Conservation (phyloP, 2,329 filamentous ascomycete genomes). For the Neofusicoccum laricinum region DNA sequence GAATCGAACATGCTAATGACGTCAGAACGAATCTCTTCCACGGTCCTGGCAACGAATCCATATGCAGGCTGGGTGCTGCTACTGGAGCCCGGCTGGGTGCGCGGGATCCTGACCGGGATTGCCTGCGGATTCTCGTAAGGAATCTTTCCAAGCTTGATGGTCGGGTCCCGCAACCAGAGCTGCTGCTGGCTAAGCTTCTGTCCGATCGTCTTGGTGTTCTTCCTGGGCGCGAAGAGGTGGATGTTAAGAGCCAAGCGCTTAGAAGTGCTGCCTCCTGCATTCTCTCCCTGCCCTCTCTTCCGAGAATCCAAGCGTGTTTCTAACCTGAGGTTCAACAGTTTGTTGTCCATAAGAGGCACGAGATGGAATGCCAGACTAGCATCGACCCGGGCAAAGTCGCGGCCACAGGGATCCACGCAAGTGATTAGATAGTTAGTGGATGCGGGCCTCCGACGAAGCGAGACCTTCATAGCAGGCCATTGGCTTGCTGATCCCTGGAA, state of each 20-base stretch:
- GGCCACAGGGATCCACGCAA: constrained; percentile 68
- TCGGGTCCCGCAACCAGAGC: constrained; percentile 64
- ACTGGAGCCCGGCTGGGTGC: not conserved
- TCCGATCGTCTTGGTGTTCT: constrained; percentile 64
- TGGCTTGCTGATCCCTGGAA: constrained; percentile 59
- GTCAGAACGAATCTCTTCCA: constrained; percentile 82
- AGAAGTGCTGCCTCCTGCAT: constrained; percentile 23
- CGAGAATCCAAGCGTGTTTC: constrained; percentile 69
- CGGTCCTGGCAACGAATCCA: constrained; percentile 55
- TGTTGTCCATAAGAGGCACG: constrained; percentile 67
- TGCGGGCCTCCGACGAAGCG: constrained; percentile 59
- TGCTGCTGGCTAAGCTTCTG: constrained; percentile 63
- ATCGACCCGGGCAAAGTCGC: constrained; percentile 76
- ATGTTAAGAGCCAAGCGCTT: constrained; percentile 36
- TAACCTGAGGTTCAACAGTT: constrained; percentile 63
- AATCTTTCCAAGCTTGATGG: constrained; percentile 61
- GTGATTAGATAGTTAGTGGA: constrained; percentile 61
- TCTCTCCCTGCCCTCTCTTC: constrained; percentile 61
- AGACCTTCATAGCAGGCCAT: constrained; percentile 74
- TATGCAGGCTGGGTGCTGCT: constrained; percentile 24
- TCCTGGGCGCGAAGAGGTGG: constrained; percentile 75
- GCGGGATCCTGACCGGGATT: constrained; percentile 18
- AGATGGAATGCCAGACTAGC: constrained; percentile 64
- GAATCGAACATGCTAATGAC: constrained; percentile 86
- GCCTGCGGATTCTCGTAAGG: constrained; percentile 46